Evolutionary conservation across 2,329 filamentous ascomycete species (phyloP).

Genomic region (Metarhizium humberi): DNA sequence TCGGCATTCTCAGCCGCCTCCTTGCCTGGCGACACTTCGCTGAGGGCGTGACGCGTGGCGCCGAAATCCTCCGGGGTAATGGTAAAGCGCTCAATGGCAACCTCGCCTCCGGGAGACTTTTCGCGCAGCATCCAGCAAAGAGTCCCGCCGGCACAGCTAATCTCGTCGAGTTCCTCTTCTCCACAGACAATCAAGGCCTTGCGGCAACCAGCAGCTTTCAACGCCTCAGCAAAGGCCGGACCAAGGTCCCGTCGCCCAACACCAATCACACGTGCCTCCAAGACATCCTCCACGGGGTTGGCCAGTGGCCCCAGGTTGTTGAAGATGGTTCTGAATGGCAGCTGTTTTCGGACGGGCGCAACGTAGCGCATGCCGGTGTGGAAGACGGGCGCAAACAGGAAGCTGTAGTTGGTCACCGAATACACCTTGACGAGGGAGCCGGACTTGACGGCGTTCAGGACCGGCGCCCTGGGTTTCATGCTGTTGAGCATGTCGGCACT

Average conservation of each 20-base stretch:
- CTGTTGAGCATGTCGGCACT: conserved; percentile 83
- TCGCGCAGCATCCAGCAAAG: conserved; percentile 76
- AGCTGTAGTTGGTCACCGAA: conserved; percentile 77
- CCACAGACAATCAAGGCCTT: conserved; percentile 92
- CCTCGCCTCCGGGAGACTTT: conserved; percentile 26
- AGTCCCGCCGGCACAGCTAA: conserved; percentile 82
- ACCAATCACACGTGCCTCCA: conserved; percentile 89
- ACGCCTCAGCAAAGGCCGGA: conserved; percentile 77
- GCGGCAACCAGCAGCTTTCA: conserved; percentile 63
- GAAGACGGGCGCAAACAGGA: conserved; percentile 92
- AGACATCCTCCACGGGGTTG: conserved; percentile 74
- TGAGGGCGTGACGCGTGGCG: conserved; percentile 62
- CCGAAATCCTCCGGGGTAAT: conserved; percentile 84
- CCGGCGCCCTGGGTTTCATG: conserved; percentile 62
- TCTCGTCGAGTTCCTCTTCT: conserved; percentile 88
- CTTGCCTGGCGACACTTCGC: conserved; percentile 74
- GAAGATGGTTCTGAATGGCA: conserved; percentile 95
- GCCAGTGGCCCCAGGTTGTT: conserved; percentile 89
- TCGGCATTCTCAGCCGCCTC: conserved; percentile 78
- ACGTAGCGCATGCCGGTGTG: conserved; percentile 92
- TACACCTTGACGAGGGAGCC: conserved; percentile 65
- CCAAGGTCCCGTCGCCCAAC: conserved; percentile 84
- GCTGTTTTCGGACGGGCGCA: conserved; percentile 72
- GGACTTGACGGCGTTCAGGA: conserved; percentile 65
- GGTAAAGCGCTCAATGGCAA: conserved; percentile 65